Conservation (phyloP, 768 basidiomycete species). For the Lyophyllum decastes region DNA sequence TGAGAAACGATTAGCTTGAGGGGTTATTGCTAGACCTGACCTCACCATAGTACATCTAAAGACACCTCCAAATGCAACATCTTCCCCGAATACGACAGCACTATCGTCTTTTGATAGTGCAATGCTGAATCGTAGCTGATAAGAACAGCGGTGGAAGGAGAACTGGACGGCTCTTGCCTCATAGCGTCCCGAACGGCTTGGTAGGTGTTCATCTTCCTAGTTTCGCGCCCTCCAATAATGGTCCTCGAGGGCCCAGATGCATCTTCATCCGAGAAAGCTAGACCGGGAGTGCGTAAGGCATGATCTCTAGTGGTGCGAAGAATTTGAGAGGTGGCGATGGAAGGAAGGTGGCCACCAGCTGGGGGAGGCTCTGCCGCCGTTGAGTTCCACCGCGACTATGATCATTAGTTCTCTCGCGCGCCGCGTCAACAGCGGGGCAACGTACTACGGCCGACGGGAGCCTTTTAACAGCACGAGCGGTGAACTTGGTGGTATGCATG, state of each 20-base stretch:
- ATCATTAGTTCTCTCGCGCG: neutral
- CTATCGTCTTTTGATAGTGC: conserved; percentile 83
- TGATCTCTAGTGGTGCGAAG: conserved; percentile 67
- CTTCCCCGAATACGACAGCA: conserved; percentile 89
- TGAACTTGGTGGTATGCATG: conserved; percentile 39
- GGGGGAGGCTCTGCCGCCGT: conserved; percentile 65
- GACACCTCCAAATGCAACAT: conserved; percentile 93
- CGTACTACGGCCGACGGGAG: conserved; percentile 22
- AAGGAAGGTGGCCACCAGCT: conserved; percentile 75
- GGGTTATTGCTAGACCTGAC: neutral
- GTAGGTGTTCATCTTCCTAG: conserved; percentile 94
- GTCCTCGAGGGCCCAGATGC: conserved; percentile 38
- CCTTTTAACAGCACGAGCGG: conserved; percentile 22
- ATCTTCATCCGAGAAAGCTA: conserved; percentile 72
- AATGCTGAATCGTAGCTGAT: conserved; percentile 47
- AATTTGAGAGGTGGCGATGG: conserved; percentile 68
- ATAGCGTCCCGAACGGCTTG: conserved; percentile 92
- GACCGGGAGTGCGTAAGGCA: conserved; percentile 70
- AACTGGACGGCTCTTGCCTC: conserved; percentile 46
- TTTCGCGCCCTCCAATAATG: conserved; percentile 76
- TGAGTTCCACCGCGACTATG: conserved; percentile 50
- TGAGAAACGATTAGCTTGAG: neutral
- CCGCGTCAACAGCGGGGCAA: neutral
- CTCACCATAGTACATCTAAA: conserved; percentile 91
- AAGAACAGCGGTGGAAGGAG: neutral